Base-by-base conservation (phyloP, 176 grass and related monocot species). In the Puccinellia tenuiflora region DNA sequence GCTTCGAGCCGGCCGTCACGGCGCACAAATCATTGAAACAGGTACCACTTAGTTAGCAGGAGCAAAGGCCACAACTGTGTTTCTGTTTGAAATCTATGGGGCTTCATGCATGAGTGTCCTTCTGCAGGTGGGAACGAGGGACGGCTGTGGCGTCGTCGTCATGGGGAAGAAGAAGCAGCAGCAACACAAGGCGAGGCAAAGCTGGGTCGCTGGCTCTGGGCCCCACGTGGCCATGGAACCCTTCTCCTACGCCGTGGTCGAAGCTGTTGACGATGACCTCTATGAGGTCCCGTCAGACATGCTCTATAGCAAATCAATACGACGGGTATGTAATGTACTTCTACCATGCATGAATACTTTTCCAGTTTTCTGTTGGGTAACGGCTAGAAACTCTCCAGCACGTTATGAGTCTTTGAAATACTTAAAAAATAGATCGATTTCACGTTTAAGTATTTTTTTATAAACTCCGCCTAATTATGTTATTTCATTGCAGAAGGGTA, bases 211-310 rank as follows among this genome's bases (percentile, higher is more conserved):
- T 18, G 47, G 53, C 33, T 11, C 24, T 1, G 46, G 4, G 20
- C 2, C 26, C 28, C 10, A 34, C 2, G 1, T 5, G 14, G 37
- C 0, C 0, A 79, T 38, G 20, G 43, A 63, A 40, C 20, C 17
- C 11, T 66, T 45, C 78, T 35, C 39, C 59, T 15, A 16, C 31
- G 25, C 21, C 31, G 47, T 26, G 63, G 63, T 66, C 11, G n/a
- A 52, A 66, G 78, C 43, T 22, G 63, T 68, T 22, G 79, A 81
- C 31, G 47, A 65, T 0, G 64, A 81, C 64, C 33, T 81, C 3
- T 81, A 81, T 13, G 8, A 66, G 7, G 21, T 69, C 47, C 63
- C 79, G 10, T 4, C 29, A 0, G 21, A 69, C 13, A 54, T 81
- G 31, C n/a, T 81, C 14, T 52, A 5, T 47, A 15, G 22, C 30